Conservation (phyloP, 371 early-diverging fungal species). For the Mucor sp. region DNA sequence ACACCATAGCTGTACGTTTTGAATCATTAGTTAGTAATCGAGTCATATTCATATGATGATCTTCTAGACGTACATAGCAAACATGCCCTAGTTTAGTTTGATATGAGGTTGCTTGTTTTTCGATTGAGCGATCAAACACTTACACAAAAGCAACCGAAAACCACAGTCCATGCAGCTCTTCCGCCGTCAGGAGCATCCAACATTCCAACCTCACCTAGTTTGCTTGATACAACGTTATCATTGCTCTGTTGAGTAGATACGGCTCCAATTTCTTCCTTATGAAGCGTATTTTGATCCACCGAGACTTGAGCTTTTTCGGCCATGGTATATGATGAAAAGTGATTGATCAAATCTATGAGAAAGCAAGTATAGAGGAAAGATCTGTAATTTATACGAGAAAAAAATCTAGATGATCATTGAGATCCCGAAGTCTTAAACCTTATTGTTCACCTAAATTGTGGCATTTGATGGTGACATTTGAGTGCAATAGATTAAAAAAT, state of each 20-base stretch:
- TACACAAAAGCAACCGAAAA: conserved; percentile 40
- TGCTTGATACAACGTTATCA: neutral
- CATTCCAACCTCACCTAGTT: conserved; percentile 16
- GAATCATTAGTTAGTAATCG: neutral
- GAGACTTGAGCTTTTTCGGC: neutral
- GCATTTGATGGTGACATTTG: neutral
- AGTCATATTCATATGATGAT: neutral
- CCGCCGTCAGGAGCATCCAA: conserved; percentile 37
- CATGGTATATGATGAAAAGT: neutral
- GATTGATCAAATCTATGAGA: neutral
- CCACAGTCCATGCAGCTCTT: conserved; percentile 30
- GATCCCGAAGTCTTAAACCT: neutral
- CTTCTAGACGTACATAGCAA: conserved; percentile 30
- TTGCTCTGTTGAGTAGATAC: neutral
- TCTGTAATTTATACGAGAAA: neutral
- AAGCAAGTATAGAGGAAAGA: neutral
- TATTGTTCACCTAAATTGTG: neutral
- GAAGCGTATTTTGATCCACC: neutral
- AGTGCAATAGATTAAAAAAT: neutral
- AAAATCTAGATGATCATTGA: neutral
- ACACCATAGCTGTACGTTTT: conserved; percentile 32
- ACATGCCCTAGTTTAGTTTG: conserved; percentile 22
- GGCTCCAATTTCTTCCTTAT: conserved; percentile 3
- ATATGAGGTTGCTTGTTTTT: neutral
- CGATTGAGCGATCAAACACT: neutral